A percentile compares a stretch with the other conserved stretches of the same genome.
Evolutionary conservation across 768 basidiomycete species (phyloP).

Genomic region (Hysterangium stoloniferum): DNA sequence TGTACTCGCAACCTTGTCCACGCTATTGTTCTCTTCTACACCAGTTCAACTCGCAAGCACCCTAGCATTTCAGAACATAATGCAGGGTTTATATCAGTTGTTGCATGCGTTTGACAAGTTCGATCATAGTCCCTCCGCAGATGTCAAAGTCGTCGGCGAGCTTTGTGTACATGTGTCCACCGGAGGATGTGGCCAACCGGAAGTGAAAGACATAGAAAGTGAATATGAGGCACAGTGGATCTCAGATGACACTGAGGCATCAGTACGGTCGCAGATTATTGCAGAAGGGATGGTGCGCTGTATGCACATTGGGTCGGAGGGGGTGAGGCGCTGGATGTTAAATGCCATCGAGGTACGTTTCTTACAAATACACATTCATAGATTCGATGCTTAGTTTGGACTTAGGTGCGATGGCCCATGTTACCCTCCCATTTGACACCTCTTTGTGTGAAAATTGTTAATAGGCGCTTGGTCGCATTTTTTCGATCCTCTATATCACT

Average conservation of each 20-base stretch:
- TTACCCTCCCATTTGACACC: conserved; percentile 31
- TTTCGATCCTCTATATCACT: conserved; percentile 26
- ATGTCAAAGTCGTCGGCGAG: conserved; percentile 31
- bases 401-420: conserved; percentile 45
- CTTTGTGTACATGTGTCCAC: conserved; percentile 37
- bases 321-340: conserved; percentile 43
- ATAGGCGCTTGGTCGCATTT: conserved; percentile 39
- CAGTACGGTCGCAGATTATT: conserved; percentile 41
- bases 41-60: conserved; percentile 36
- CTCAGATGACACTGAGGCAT: conserved; percentile 28
- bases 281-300: conserved; percentile 34
- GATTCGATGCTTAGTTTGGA: conserved; percentile 22
- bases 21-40: conserved; percentile 36
- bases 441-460: conserved; percentile 38
- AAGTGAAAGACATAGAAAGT: conserved; percentile 38
- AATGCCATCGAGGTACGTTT: conserved; percentile 41
- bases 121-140: conserved; percentile 22
- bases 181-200: conserved; percentile 44
- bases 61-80: conserved; percentile 41
- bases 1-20: conserved; percentile 41
- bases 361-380: neutral
- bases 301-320: conserved; percentile 40
- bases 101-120: conserved; percentile 36
- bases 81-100: conserved; percentile 39
- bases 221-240: conserved; percentile 36